Percentiles rank a stretch among this genome's conserved stretches.
These are phyloP conservation scores for Apiospora hydei DNA, from an alignment of 2,329 filamentous ascomycete genomes.

Conservation along the genomic window DNA sequence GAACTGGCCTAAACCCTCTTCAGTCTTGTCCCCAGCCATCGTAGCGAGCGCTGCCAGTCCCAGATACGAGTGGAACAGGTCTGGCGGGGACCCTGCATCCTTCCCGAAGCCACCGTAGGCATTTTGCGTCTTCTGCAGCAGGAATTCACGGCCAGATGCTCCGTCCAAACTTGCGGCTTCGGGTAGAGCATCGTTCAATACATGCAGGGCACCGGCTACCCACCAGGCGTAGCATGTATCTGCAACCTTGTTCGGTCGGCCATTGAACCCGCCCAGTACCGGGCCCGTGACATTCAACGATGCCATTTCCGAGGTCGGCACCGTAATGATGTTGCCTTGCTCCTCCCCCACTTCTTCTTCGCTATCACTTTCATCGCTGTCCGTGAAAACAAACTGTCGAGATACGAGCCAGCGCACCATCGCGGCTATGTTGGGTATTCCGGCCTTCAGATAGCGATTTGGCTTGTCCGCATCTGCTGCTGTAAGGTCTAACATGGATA, in stretches of 20 bases:
- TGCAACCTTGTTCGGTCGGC: conserved; percentile 86
- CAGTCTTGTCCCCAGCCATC: conserved; percentile 58
- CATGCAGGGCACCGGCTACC: conserved; percentile 72
- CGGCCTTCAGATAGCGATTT: conserved; percentile 45
- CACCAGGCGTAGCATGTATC: conserved; percentile 98
- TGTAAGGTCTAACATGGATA: conserved; percentile 76
- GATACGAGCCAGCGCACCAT: conserved; percentile 64
- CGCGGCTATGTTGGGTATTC: conserved; percentile 47
- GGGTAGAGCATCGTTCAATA: conserved; percentile 59
- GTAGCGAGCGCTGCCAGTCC: conserved; percentile 82
- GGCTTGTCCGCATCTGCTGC: conserved; percentile 34
- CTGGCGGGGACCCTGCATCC: conserved; percentile 69
- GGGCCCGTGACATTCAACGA: conserved; percentile 43
- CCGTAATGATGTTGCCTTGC: conserved; percentile 43
- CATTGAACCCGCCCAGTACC: conserved; percentile 74
- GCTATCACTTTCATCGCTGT: conserved; percentile 50
- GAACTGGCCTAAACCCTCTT: conserved; percentile 72
- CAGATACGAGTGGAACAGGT: conserved; percentile 89
- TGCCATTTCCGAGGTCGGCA: conserved; percentile 43
- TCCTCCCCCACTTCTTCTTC: conserved; percentile 53
- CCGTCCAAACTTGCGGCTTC: conserved; percentile 65
- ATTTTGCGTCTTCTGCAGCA: conserved; percentile 88
- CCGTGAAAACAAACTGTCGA: conserved; percentile 69
- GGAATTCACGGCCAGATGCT: conserved; percentile 72
- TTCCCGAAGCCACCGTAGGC: conserved; percentile 85